phyloP scores from a whole-genome alignment of 1,284 basidiomycete genomes.

The Fistulinella cinereoalba region DNA sequence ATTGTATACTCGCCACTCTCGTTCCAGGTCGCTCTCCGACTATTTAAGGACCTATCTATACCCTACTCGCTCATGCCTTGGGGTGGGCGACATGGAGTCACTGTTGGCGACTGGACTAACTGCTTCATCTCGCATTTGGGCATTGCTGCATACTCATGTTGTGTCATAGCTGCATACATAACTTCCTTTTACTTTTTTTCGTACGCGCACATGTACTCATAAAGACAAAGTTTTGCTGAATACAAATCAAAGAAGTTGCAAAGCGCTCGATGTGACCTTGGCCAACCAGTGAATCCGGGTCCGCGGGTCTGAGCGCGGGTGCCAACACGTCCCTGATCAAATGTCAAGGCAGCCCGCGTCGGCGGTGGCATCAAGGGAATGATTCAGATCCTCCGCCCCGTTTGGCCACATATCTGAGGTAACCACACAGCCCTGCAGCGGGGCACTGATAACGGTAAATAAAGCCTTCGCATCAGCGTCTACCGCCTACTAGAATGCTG shows the following conservation, averaged over 20 bases:
- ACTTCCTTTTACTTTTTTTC: constrained; percentile 13
- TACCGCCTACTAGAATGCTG: too few relatives aligned
- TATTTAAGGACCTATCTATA: constrained; percentile 39
- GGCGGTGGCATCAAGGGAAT: constrained; percentile 1
- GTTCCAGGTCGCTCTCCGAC: constrained; percentile 10
- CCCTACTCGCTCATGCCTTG: constrained; percentile 16
- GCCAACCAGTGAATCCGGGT: constrained; percentile 6
- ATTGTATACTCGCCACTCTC: constrained; percentile 27
- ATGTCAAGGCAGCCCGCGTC: neutral
- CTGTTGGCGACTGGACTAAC: constrained; percentile 14
- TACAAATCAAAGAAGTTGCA: constrained; percentile 11
- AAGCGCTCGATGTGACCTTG: neutral
- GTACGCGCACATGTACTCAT: constrained; percentile 38
- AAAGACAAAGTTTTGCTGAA: constrained; percentile 31
- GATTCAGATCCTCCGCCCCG: neutral
- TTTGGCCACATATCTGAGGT: constrained; percentile 14
- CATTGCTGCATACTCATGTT: constrained; percentile 34
- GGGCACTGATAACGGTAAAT: constrained; percentile 12
- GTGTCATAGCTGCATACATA: constrained; percentile 37
- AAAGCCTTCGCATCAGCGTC: neutral
- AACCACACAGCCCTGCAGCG: constrained; percentile 22
- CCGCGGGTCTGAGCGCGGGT: neutral
- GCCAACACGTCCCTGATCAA: constrained; percentile 11
- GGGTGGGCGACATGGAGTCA: constrained; percentile 26
- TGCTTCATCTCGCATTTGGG: constrained; percentile 36